phyloP scores from a whole-genome alignment of 768 basidiomycete species.

The Kwoniella sp. region DNA sequence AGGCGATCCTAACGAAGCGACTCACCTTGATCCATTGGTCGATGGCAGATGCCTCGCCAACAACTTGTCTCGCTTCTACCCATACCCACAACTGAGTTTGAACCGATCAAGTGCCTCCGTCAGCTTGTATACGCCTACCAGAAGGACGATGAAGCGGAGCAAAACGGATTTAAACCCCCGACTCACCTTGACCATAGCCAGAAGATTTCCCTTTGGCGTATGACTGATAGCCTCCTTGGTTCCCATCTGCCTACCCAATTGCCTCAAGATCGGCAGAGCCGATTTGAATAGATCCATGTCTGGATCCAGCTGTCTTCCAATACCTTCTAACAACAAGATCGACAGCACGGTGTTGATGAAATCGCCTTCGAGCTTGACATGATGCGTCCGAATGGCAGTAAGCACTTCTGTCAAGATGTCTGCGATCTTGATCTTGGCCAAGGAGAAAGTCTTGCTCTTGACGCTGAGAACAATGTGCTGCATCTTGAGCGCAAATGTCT shows the following conservation, averaged over 20 bases:
- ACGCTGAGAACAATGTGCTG: conserved; percentile 91
- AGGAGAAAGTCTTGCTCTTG: conserved; percentile 94
- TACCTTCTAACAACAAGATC: conserved; percentile 89
- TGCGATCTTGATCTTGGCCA: conserved; percentile 94
- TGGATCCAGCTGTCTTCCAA: conserved; percentile 91
- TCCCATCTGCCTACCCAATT: conserved; percentile 89
- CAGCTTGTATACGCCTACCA: too few relatives aligned
- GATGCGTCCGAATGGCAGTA: conserved; percentile 80
- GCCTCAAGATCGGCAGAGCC: conserved; percentile 87
- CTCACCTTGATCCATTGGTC: conserved; percentile 76
- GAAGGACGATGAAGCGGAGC: not conserved
- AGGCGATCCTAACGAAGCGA: not conserved
- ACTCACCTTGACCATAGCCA: conserved; percentile 82
- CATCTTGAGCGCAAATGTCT: conserved; percentile 96
- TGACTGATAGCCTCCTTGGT: conserved; percentile 66
- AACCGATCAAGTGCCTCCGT: not conserved
- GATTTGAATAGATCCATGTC: conserved; percentile 91
- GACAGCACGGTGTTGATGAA: conserved; percentile 98
- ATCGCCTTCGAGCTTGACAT: conserved; percentile 98
- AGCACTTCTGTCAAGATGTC: conserved; percentile 90
- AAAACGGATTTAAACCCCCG: not conserved
- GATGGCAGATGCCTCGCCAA: conserved; percentile 70
- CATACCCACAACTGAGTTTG: conserved; percentile 87
- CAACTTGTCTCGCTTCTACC: conserved; percentile 87
- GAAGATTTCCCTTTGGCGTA: conserved; percentile 71